Evolutionary conservation across 2,329 filamentous ascomycete genomes (phyloP), one percentile per base, ranked within the genome.

Genomic region (Pleomassaria siparia): DNA sequence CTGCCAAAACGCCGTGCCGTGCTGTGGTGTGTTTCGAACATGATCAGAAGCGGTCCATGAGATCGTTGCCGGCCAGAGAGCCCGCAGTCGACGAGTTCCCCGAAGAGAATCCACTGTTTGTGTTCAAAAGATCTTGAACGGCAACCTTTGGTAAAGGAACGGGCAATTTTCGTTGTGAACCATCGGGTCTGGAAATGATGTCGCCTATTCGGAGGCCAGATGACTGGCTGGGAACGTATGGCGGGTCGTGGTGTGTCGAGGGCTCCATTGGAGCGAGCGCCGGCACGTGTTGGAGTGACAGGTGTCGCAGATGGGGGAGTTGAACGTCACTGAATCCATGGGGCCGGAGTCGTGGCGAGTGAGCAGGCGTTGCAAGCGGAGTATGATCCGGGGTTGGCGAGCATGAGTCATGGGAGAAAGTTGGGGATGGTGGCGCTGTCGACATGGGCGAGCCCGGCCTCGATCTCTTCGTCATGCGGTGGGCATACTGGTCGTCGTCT

Each of bases 341-440:
- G 2, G 92, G 89, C 51, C 91, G 83, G 58, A 99, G 80, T 35
- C 94, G 89, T 43, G 94, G 94, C 15, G 91, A 96, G 72, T 97
- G 94, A 35, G 91, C 92, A 4, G 92, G 92, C 4, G 92, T 99
- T 22, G 91, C 92, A 46, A 97, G 84, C n/a, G 92, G 92, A n/a
- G 94, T 97, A 76, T 96, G 91, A 66, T 97, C 92, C 10, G 92
- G 94, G 1, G 92, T 99, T 4, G 92, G 94, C 9, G 92, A 97
- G 39, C 92, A 81, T 10, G 92, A 96, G 72, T 96, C 91, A 74
- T 96, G 91, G 2, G 92, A 96, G 71, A 96, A 96, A 3, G 91
- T 96, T 21, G 92, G 92, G 25, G 92, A 97, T 21, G 92, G 95
- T 16, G 94, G 94, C 40, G 92, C 92, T 2, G 92, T 97, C 8